Evolutionary conservation across 2,329 filamentous ascomycete genomes (phyloP), one percentile per base, ranked within the genome.

Genomic region (Rasamsonia emersonii): DNA sequence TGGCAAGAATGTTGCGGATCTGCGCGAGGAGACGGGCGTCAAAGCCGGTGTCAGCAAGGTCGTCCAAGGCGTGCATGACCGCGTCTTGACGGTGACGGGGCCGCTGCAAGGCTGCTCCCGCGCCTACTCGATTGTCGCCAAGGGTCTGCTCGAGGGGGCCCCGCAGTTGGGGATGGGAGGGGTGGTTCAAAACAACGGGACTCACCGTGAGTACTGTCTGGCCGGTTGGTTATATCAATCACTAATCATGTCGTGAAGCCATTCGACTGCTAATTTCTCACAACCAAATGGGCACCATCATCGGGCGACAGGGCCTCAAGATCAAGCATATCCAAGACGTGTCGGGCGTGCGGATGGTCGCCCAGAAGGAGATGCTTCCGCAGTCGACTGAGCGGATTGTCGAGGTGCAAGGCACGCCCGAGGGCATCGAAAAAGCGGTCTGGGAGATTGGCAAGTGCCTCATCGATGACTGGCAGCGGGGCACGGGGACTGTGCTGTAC

Each of bases 231-330:
- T 17, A 6, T 25, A 3, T 23, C 20, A 23, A 23, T 7, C 20
- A 23, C n/a, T 15, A 9, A 13, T 25, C 10, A 32, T 19, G 19
- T 14, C 13, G 30, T 8, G 13, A 18, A 98, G 91, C 91, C 40
- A 84, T 98, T 61, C 94, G 94, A 56, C 79, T 98, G 18, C 80
- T 98, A 58, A 96, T 98, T 62, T 98, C 91, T 19, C 89, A 98
- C 70, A 96, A 96, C 62, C 91, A 98, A 66, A 98, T 98, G 91
- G 91, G 91, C 41, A 98, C 91, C 51, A 95, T 98, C 66, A 98
- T 98, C 56, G 91, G 91, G 51, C 79, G 86, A 45, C 84, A 93
- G 60, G 91, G 91, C 38, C 73, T 95, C 46, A 98, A 96, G 72
- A 98, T 98, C 72, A 98, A 98, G 74, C 85, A 95, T 59, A 98